phyloP scores from a whole-genome alignment of 495 filamentous ascomycete genomes.

The Penicillium manginii region DNA sequence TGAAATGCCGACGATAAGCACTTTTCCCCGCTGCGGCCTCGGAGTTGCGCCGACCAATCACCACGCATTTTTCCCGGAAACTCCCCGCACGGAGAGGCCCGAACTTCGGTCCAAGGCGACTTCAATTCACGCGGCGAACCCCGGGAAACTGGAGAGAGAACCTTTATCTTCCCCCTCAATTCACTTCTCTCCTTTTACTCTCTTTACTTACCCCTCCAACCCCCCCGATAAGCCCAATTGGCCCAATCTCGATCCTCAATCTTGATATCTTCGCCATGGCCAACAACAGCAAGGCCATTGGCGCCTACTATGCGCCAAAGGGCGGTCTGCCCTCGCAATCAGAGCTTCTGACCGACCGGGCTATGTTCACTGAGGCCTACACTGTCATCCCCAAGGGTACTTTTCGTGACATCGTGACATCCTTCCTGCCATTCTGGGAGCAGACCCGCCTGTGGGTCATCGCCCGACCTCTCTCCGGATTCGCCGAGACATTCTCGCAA shows the following conservation, averaged over 20 bases:
- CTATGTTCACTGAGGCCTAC: slow-evolving; percentile 35
- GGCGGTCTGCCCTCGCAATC: slow-evolving; percentile 31
- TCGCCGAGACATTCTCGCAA: slow-evolving; percentile 34
- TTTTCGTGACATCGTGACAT: slow-evolving; percentile 32
- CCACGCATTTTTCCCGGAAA: background rate
- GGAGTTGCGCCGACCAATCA: background rate
- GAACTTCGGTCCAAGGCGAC: background rate
- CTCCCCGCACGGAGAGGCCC: slow-evolving; percentile 2
- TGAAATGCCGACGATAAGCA: background rate
- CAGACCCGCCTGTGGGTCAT: slow-evolving; percentile 34
- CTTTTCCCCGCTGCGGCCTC: slow-evolving; percentile 1
- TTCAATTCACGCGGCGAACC: background rate
- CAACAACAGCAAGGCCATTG: slow-evolving; percentile 22
- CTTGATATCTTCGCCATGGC: background rate
- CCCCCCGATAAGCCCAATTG: background rate
- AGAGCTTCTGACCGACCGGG: slow-evolving; percentile 32
- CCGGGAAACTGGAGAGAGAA: background rate
- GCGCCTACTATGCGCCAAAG: slow-evolving; percentile 31
- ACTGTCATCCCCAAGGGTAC: slow-evolving; percentile 29
- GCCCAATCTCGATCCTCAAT: background rate
- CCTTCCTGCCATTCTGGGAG: slow-evolving; percentile 34
- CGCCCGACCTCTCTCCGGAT: slow-evolving; percentile 30
- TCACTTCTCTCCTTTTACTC: background rate
- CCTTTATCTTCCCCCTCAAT: background rate
- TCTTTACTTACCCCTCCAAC: background rate